A percentile compares a stretch with the other conserved stretches of the same genome.
These are phyloP conservation scores for Hansfordia pulvinata DNA, from an alignment of 2,329 filamentous ascomycete species.

Conservation along the genomic window DNA sequence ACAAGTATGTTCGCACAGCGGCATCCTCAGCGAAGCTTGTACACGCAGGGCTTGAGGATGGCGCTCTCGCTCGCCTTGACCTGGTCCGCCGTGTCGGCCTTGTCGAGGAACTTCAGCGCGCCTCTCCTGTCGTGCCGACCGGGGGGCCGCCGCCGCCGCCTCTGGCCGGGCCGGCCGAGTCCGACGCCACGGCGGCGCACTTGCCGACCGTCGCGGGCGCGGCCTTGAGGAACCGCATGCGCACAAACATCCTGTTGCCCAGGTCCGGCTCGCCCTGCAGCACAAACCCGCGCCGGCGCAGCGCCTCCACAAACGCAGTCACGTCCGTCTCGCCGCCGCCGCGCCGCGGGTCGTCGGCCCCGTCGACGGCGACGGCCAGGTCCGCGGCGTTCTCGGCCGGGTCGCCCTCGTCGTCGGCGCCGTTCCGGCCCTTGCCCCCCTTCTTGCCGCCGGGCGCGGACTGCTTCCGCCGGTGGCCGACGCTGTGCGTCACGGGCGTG, in stretches of 20 bases:
- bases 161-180: conserved; percentile 36
- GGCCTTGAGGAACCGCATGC: conserved; percentile 89
- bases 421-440: conserved; percentile 26
- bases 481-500: conserved; percentile 49
- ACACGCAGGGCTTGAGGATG: conserved; percentile 86
- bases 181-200: conserved; percentile 46
- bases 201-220: conserved; percentile 64
- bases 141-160: conserved; percentile 20
- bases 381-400: conserved; percentile 38
- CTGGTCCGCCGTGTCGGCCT: conserved; percentile 39
- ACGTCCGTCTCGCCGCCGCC: conserved; percentile 84
- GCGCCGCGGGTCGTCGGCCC: conserved; percentile 42
- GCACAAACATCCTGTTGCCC: conserved; percentile 95
- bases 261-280: conserved; percentile 67
- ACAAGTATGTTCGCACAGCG: no score
- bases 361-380: conserved; percentile 59
- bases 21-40: conserved; percentile 61
- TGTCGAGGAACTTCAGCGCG: conserved; percentile 39
- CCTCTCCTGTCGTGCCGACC: conserved; percentile 28
- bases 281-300: conserved; percentile 72
- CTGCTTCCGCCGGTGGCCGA: conserved; percentile 51
- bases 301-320: conserved; percentile 70
- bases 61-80: conserved; percentile 49
- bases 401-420: conserved; percentile 27
- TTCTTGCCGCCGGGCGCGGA: conserved; percentile 27